phyloP scores from a whole-genome alignment of 495 filamentous ascomycete species.

The Haplographium delicatum region DNA sequence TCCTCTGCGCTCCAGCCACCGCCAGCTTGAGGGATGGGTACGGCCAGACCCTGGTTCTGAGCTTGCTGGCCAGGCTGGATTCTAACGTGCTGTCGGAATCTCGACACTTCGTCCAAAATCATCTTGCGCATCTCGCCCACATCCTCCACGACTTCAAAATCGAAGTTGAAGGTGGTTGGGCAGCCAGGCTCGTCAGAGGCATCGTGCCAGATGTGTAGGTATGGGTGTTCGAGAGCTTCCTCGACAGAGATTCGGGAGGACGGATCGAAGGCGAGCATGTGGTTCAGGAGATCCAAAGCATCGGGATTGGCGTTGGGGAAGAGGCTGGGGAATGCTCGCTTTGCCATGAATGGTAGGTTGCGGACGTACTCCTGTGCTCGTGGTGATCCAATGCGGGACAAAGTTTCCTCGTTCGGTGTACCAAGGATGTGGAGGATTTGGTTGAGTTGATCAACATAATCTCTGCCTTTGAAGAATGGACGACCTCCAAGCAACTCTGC shows the following conservation, averaged over 20 bases:
- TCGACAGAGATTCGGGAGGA: constrained; percentile 88
- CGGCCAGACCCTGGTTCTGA: constrained; percentile 12
- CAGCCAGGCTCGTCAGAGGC: constrained; percentile 91
- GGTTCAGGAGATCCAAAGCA: constrained; percentile 88
- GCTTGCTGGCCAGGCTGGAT: constrained; percentile 47
- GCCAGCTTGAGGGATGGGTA: constrained; percentile 27
- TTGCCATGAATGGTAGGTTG: constrained; percentile 94
- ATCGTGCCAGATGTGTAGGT: constrained; percentile 97
- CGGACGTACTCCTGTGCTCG: constrained; percentile 97
- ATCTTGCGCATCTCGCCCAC: constrained; percentile 91
- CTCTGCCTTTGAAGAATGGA: constrained; percentile 98
- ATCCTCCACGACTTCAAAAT: constrained; percentile 93
- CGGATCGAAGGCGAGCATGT: constrained; percentile 96
- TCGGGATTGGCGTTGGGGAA: constrained; percentile 97
- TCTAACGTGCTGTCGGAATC: constrained; percentile 73
- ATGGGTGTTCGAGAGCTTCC: constrained; percentile 89
- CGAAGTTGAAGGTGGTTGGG: constrained; percentile 93
- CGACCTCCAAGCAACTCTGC: constrained; percentile 93
- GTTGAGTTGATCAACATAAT: constrained; percentile 99
- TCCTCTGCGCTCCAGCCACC: constrained; percentile 75
- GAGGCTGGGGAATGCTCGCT: constrained; percentile 78
- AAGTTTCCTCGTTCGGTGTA: constrained; percentile 91
- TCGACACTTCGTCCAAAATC: constrained; percentile 88
- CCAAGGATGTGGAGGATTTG: constrained; percentile 98
- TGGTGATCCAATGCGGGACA: constrained; percentile 90